Percentiles rank a stretch among this genome's conserved stretches.
Conservation (phyloP, 495 filamentous ascomycete species). For the Aspergillus nidulans region DNA sequence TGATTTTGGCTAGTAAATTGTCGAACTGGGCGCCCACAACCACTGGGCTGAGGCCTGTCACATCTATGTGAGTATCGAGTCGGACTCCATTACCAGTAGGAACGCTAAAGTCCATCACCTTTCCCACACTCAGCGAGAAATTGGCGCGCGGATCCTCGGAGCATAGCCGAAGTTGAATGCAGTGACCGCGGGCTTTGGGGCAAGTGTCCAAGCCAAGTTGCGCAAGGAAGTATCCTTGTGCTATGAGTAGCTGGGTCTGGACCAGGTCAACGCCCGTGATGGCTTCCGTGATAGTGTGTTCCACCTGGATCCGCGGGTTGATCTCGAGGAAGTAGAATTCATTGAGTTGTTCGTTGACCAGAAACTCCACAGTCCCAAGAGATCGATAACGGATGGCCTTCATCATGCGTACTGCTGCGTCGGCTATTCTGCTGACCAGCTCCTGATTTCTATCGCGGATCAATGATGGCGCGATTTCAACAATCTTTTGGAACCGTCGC, state of each 20-base stretch:
- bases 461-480: constrained; percentile 45
- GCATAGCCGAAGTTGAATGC: constrained; percentile 55
- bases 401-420: constrained; percentile 40
- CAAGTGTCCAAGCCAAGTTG: constrained; percentile 35
- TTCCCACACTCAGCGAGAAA: constrained; percentile 56
- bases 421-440: constrained; percentile 37
- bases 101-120: constrained; percentile 47
- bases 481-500: constrained; percentile 52
- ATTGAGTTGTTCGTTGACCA: constrained; percentile 50
- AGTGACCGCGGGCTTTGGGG: constrained; percentile 27
- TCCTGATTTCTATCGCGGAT: constrained; percentile 32
- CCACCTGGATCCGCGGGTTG: constrained; percentile 58
- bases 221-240: constrained; percentile 45
- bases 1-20: constrained; percentile 57
- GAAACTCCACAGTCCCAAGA: constrained; percentile 58
- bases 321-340: constrained; percentile 64
- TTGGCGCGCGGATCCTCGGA: constrained; percentile 51
- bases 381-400: constrained; percentile 45
- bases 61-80: constrained; percentile 49
- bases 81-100: constrained; percentile 54
- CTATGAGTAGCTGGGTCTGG: constrained; percentile 48
- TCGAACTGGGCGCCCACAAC: constrained; percentile 55
- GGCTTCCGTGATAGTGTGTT: constrained; percentile 51
- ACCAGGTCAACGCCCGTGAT: constrained; percentile 55
- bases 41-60: constrained; percentile 24